A percentile compares a stretch with the other conserved stretches of the same genome.
Conservation (phyloP, 2,329 filamentous ascomycete genomes). For the Fusarium haematococcum region DNA sequence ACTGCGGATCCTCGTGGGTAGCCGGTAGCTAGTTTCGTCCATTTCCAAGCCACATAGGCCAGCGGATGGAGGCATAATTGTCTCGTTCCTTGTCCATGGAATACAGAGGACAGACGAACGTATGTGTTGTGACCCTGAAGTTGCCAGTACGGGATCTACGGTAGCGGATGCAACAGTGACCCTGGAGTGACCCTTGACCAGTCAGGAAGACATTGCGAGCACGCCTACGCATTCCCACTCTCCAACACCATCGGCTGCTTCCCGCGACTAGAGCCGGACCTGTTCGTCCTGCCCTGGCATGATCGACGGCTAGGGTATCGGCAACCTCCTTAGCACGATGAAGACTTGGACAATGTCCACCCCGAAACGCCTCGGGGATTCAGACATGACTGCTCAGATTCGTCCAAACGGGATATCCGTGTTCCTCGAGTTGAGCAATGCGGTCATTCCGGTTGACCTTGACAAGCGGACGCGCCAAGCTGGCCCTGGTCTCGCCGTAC, state of each 20-base stretch:
- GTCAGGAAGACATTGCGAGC: slow-evolving; percentile 33
- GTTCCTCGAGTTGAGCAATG: background rate
- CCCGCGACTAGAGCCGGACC: background rate
- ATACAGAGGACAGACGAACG: slow-evolving; percentile 2
- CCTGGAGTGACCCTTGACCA: background rate
- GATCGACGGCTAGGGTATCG: slow-evolving; percentile 33
- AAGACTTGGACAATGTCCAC: background rate
- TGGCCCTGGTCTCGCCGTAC: background rate
- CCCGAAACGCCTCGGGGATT: background rate
- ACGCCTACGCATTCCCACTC: background rate
- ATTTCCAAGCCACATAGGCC: slow-evolving; percentile 31
- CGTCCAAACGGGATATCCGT: background rate
- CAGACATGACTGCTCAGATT: background rate
- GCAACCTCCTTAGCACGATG: slow-evolving; percentile 6
- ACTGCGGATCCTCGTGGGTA: slow-evolving; percentile 13
- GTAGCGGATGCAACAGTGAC: background rate
- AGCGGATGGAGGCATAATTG: slow-evolving; percentile 3
- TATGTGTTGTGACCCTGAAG: slow-evolving; percentile 4
- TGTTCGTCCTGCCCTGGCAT: slow-evolving; percentile 16
- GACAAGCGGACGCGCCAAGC: background rate
- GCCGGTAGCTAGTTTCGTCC: slow-evolving; percentile 21
- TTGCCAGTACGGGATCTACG: slow-evolving; percentile 2
- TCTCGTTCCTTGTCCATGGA: slow-evolving; percentile 2
- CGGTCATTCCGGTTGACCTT: background rate
- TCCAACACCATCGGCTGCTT: background rate